A percentile compares a stretch with the other conserved stretches of the same genome.
These are phyloP conservation scores for Daucus carota DNA, from an alignment of 129 eudicot species.

Conservation along the genomic window DH1_v3.0 NC_030388.2:24388001-24388500, in stretches of 20 bases:
- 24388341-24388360: background rate
- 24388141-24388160: no score
- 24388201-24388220: no score
- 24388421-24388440: background rate
- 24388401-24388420: background rate
- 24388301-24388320: background rate
- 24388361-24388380: background rate
- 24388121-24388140: no score
- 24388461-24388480: background rate
- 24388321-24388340: background rate
- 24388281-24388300: background rate
- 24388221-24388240: background rate
- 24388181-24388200: no score
- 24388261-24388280: background rate
- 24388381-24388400: background rate
- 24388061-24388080: no score
- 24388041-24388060: no score
- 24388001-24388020: no score
- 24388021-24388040: no score
- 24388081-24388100: no score
- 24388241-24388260: background rate
- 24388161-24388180: no score
- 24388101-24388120: no score
- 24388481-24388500: conserved; percentile 13
- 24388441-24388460: background rate